Evolutionary conservation across 345 rosid genomes (phyloP), one percentile per base, ranked within the genome.

Genomic region (Reutealis trisperma): DNA sequence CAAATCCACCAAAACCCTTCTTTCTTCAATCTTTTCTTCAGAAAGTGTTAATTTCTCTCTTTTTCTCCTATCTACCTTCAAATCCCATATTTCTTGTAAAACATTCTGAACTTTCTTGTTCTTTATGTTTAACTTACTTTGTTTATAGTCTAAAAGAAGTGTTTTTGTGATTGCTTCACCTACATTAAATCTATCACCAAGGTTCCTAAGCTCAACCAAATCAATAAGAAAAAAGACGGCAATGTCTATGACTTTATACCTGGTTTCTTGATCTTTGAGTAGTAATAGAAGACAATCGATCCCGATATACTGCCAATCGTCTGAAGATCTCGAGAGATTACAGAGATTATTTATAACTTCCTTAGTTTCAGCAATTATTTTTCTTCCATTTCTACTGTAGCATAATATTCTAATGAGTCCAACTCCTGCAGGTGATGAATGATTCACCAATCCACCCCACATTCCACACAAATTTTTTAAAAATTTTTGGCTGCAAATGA

Each of bases 281-380:
- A 94, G 92, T 51, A 82, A 19, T 51, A 91, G 51, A 77, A 92
- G 87, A 42, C 89, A 87, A 76, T 92, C 97, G 52, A 92, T 85
- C 8, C 90, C 96, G 77, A 68, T 76, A 74, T 77, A 81, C 76
- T 87, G 92, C 90, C 93, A 94, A 72, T 91, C 89, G 75, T 90
- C 94, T n/a, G 92, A 94, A 1, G 94, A 92, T 84, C 98, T 89
- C n/a, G 97, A 84, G 58, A 89, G 61, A 75, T 89, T 83, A 51
- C 93, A 83, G 45, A 94, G 86, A 64, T 67, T 81, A 59, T 81
- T 85, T 14, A 92, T 77, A 37, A 87, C 88, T 57, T 83, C 75
- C 54, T 78, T 80, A 19, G 67, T 57, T 42, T 80, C 80, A 19
- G 91, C 82, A n/a, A 92, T 75, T 34, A 55, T 77, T 47, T 70